Evolutionary conservation across 257 asterid species (phyloP), one percentile per base, ranked within the genome.

Genomic region (Capsicum rhomboideum): DNA sequence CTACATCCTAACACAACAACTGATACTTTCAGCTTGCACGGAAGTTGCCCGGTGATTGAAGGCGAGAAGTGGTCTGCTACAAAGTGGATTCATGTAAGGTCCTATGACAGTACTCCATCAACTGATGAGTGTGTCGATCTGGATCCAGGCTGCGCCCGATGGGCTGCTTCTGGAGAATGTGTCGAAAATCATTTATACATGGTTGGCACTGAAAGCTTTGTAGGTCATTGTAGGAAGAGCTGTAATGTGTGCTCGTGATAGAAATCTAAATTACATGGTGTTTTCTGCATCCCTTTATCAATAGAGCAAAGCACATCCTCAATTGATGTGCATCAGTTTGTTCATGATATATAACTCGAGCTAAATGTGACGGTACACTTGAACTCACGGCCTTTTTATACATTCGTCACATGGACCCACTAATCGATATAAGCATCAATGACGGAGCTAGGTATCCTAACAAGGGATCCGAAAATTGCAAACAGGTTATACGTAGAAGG

Each of bases 21-120:
- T 1, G 98, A 94, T 82, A 75, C 87, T 8, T 18, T 85, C 20
- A 94, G 98, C 93, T 88, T 96, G 91, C 98, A 94, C 4, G 98
- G 98, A 52, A 96, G 98, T 88, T 96, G 99, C 69, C 99, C 98
- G 0, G 97, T 96, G 11, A 90, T 94, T 31, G 93, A 92, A 84
- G 98, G 98, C 12, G 98, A 96, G 89, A 93, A 96, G 85, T 94
- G 98, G 98, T 93, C 98, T 0, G 97, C 98, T 8, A 95, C 98
- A 6, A 94, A 94, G 89, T 95, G 99, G 98, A 94, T 96, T 84
- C 98, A 92, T 12, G 96, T 93, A 78, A 90, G 91, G 85, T 81
- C 94, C 10, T 92, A 92, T 10, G 98, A 93, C 6, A 28, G 37
- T 16, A 13, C 13, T 11, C 63, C 83, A n/a, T 16, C 89, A 2